Evolutionary conservation across 169 alveolate genomes (phyloP).

Genomic region (Plasmodium coatneyi): DNA sequence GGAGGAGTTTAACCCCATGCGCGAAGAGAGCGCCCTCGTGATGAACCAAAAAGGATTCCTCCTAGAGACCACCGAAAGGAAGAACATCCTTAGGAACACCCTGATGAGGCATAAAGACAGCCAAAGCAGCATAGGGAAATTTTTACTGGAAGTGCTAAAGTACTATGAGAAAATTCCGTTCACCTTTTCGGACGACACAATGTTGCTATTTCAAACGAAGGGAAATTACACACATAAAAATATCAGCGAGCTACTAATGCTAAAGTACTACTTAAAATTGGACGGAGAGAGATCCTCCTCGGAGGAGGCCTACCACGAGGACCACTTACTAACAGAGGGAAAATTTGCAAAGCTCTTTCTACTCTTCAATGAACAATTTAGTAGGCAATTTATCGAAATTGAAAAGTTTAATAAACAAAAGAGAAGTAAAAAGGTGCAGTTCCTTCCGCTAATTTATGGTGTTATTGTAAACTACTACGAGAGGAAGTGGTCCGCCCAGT

Average conservation of each 20-base stretch:
- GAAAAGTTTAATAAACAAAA: constrained; percentile 17
- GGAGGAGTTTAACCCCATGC: background rate
- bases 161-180: constrained; percentile 13
- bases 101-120: constrained; percentile 9
- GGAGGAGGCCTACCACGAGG: background rate
- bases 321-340: background rate
- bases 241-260: constrained; percentile 41
- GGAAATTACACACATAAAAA: constrained; percentile 31
- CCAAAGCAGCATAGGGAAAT: constrained; percentile 26
- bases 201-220: constrained; percentile 34
- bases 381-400: constrained; percentile 13
- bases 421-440: background rate
- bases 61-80: background rate
- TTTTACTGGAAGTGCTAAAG: constrained; percentile 50
- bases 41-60: background rate
- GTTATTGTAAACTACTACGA: background rate
- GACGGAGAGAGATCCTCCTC: constrained; percentile 3
- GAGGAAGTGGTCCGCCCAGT: background rate
- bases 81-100: constrained; percentile 18
- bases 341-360: constrained; percentile 32
- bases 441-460: background rate
- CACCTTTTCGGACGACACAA: constrained; percentile 36
- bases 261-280: constrained; percentile 54
- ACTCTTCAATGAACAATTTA: constrained; percentile 42
- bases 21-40: background rate